A percentile compares a stretch with the other conserved stretches of the same genome.
Evolutionary conservation across 2,329 filamentous ascomycete species (phyloP).

Genomic region (Fusarium avenaceum): DNA sequence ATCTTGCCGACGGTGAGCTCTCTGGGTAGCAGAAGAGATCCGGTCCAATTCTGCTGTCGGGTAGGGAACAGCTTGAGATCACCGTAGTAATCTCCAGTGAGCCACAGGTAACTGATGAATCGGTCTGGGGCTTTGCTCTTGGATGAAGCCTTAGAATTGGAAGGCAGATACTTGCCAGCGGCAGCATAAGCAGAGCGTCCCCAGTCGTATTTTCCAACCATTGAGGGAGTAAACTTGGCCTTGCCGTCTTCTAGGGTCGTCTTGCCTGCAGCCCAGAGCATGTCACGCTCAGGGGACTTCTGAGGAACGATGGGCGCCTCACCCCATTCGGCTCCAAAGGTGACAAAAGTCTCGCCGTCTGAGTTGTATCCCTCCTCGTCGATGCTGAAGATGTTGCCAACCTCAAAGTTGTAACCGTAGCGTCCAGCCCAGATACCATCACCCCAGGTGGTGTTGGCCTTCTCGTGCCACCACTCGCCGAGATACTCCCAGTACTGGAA

Average conservation of each 20-base stretch:
- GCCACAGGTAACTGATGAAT: conserved; percentile 58
- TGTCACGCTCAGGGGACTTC: conserved; percentile 56
- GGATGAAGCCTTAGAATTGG: conserved; percentile 54
- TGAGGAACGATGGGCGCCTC: conserved; percentile 56
- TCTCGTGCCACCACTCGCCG: conserved; percentile 54
- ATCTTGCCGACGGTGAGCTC: conserved; percentile 59
- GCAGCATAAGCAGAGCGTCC: conserved; percentile 59
- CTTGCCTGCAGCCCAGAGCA: conserved; percentile 59
- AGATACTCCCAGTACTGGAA: conserved; percentile 48
- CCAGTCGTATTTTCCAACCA: conserved; percentile 59
- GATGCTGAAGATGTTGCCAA: conserved; percentile 58
- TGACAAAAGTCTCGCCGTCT: conserved; percentile 57
- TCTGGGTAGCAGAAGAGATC: conserved; percentile 58
- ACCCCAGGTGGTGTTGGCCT: conserved; percentile 55
- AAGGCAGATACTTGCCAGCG: conserved; percentile 57
- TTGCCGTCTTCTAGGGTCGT: conserved; percentile 48
- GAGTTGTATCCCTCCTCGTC: conserved; percentile 56
- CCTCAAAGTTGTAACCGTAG: conserved; percentile 62
- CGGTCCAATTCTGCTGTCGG: conserved; percentile 60
- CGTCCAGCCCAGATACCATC: conserved; percentile 54
- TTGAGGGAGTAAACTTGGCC: conserved; percentile 56
- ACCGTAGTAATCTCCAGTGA: conserved; percentile 59
- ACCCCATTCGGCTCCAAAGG: conserved; percentile 60
- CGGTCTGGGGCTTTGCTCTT: conserved; percentile 57
- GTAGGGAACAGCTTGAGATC: conserved; percentile 55